Percentiles rank a stretch among this genome's conserved stretches.
phyloP scores from a whole-genome alignment of 257 asterid genomes.

The Capsicum baccatum region DNA sequence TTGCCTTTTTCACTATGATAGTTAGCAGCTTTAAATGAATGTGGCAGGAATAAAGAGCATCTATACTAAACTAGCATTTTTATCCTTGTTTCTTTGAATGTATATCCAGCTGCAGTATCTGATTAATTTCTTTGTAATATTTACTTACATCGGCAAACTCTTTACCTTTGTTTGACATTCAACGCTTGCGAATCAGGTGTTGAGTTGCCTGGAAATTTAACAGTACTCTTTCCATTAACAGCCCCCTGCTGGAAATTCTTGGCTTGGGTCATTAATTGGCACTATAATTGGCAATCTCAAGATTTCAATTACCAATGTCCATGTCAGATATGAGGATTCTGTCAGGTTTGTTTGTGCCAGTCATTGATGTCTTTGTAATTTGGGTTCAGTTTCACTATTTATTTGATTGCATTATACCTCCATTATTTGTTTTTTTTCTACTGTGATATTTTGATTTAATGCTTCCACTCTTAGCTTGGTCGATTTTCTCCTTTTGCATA shows the following conservation, averaged over 20 bases:
- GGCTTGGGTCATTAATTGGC: slow-evolving; percentile 94
- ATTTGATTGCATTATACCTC: not conserved
- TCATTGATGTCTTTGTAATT: not conserved
- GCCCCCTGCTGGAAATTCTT: slow-evolving; percentile 91
- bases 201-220: slow-evolving; percentile 34
- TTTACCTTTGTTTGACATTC: slow-evolving; percentile 20
- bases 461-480: slow-evolving; percentile 17
- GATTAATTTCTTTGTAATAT: slow-evolving; percentile 22
- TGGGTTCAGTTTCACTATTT: slow-evolving; percentile 18
- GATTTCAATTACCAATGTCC: slow-evolving; percentile 96
- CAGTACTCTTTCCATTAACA: slow-evolving; percentile 47
- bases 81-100: slow-evolving; percentile 9
- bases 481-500: slow-evolving; percentile 32
- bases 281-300: slow-evolving; percentile 96
- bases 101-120: slow-evolving; percentile 14
- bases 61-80: not conserved
- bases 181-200: slow-evolving; percentile 1
- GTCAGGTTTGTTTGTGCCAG: slow-evolving; percentile 63
- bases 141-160: not conserved
- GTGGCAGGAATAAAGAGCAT: not conserved
- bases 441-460: not conserved
- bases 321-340: slow-evolving; percentile 91
- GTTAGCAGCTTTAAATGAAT: not conserved
- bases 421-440: not conserved
- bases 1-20: not conserved